Conservation (phyloP, 2,329 filamentous ascomycete genomes). For the Fonsecaea multimorphosa region DNA sequence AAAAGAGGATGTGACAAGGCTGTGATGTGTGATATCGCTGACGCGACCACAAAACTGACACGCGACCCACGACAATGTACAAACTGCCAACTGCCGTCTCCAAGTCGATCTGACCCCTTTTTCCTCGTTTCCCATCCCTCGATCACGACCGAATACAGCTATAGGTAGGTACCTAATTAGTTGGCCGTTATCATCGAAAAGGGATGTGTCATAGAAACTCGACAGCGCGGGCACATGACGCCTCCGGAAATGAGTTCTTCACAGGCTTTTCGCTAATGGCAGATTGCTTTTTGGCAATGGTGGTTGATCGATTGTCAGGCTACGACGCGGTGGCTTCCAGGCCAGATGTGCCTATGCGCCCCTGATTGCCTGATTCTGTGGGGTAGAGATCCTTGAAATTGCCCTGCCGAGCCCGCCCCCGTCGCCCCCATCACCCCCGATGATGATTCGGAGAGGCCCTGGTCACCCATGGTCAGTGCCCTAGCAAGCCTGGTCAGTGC, state of each 20-base stretch:
- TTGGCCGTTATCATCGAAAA: background rate
- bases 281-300: slow-evolving; percentile 3
- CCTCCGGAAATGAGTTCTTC: background rate
- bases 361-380: background rate
- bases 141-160: background rate
- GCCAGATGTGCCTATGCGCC: background rate
- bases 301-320: background rate
- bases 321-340: background rate
- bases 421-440: background rate
- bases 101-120: background rate
- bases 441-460: background rate
- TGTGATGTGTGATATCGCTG: background rate
- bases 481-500: background rate
- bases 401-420: background rate
- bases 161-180: background rate
- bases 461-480: no score
- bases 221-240: background rate
- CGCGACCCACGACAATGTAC: background rate
- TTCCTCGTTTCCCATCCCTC: background rate
- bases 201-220: slow-evolving; percentile 3
- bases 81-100: background rate
- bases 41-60: background rate
- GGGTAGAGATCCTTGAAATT: slow-evolving; percentile 3
- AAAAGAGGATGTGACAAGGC: slow-evolving; percentile 1
- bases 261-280: background rate